A percentile compares a stretch with the other conserved stretches of the same genome.
Evolutionary conservation across 345 rosid species (phyloP).

Genomic region (Rhodomyrtus tomentosa): DNA sequence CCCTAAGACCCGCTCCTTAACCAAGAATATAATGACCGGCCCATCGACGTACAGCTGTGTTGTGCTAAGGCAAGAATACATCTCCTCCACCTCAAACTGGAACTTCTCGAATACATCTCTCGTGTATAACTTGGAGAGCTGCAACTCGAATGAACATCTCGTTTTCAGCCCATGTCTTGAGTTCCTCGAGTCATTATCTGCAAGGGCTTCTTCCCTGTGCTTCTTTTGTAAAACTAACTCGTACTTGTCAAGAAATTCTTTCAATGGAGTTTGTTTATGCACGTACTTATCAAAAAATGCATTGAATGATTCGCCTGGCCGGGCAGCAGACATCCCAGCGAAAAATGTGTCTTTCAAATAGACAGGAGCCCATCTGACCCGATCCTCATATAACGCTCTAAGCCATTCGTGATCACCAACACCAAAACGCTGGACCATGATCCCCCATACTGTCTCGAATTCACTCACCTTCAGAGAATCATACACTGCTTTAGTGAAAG

Average conservation of each 20-base stretch:
- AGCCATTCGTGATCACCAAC: conserved; percentile 30
- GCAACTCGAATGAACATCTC: conserved; percentile 66
- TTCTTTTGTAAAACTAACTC: conserved; percentile 65
- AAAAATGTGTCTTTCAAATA: conserved; percentile 62
- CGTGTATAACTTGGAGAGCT: conserved; percentile 62
- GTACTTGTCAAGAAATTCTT: conserved; percentile 82
- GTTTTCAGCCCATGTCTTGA: conserved; percentile 43
- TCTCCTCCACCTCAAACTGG: conserved; percentile 78
- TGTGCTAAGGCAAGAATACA: conserved; percentile 78
- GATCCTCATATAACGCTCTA: conserved; percentile 53
- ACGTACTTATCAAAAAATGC: conserved; percentile 58
- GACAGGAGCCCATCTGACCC: conserved; percentile 74
- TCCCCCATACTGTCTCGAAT: conserved; percentile 17
- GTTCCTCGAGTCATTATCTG: conserved; percentile 48
- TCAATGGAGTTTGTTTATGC: conserved; percentile 72
- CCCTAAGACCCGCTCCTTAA: conserved; percentile 52
- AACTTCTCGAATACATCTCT: conserved; percentile 58
- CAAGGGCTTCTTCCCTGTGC: conserved; percentile 57
- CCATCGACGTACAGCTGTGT: conserved; percentile 61
- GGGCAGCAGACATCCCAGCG: conserved; percentile 48
- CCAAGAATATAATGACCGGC: conserved; percentile 49
- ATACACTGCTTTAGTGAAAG: conserved; percentile 9
- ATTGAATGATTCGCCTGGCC: conserved; percentile 33
- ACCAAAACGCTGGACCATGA: conserved; percentile 14
- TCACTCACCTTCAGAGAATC: conserved; percentile 15